Base-by-base conservation (phyloP, 192 early-diverging fungal species). In the Dissophora globulifera region DNA sequence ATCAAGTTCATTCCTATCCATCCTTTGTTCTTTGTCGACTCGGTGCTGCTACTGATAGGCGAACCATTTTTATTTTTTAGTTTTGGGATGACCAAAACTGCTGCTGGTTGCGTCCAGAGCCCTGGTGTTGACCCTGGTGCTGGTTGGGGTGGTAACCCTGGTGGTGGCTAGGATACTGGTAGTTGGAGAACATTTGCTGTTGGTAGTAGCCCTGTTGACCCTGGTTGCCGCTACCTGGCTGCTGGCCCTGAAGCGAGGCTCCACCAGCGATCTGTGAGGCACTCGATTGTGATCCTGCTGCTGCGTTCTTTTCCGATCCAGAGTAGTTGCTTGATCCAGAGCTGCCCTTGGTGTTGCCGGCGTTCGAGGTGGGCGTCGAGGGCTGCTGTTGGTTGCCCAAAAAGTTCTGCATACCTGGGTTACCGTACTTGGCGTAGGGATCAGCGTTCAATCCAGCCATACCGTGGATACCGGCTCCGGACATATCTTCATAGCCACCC, bases 161-260 rank as follows among this genome's bases (percentile, higher is more conserved):
- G 49, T 81, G 75, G 16, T 79, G 80, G 60, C 62, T 81, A 30
- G 79, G 79, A 40, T 84, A 81, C 65, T 84, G 83, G 58, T 84
- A 79, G 67, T 67, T 80, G 12, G 83, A 84, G 72, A 84, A 82
- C 78, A 84, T 84, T 32, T 83, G 71, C 50, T 69, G 67, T 33
- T 75, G 71, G 42, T 75, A 58, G 50, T 75, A 75, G 3, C 55
- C 53, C 43, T 59, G 59, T 22, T 71, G 71, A 9, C 43, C 45
- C 33, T 75, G 71, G 46, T 40, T 58, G 25, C 29, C 58, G 17
- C 32, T 70, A 41, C 69, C 53, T 8, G 69, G 69, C 69, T 71
- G 71, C 54, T 74, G 69, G 19, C 71, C 62, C 47, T 75, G 71
- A 27, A 75, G 71, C 13, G 62, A 54, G 4, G 71, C 50, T 1